Conservation (phyloP, 1,284 basidiomycete species). For the Microbotryum intermedium region DNA sequence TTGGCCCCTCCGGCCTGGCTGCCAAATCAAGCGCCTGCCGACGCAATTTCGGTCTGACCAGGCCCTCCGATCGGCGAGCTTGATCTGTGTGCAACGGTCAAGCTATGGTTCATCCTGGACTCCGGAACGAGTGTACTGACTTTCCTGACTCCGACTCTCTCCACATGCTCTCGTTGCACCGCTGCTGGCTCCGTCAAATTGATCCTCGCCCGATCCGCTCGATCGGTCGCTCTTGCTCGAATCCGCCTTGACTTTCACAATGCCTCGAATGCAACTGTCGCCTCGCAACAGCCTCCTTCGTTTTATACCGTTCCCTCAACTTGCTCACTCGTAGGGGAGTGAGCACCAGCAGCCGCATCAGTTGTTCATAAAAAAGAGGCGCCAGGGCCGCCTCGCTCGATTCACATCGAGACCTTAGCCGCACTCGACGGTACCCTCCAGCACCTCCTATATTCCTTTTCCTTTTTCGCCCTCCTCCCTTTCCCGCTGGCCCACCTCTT, state of each 20-base stretch:
- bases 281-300: neutral
- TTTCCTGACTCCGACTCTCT: neutral
- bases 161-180: neutral
- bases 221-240: neutral
- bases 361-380: neutral
- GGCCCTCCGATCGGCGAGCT: neutral
- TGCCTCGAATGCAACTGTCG: neutral
- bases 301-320: slow-evolving; percentile 13
- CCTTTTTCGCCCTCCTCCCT: neutral
- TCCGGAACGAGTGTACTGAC: neutral
- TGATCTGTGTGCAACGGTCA: neutral
- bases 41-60: neutral
- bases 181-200: neutral
- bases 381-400: neutral
- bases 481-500: neutral
- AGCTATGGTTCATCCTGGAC: neutral
- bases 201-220: neutral
- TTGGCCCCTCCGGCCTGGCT: neutral
- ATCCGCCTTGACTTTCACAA: neutral
- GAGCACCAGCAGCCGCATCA: slow-evolving; percentile 16
- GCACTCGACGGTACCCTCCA: neutral
- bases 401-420: neutral
- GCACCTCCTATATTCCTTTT: neutral
- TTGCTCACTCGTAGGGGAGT: slow-evolving; percentile 20
- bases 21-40: neutral